Percentiles rank a stretch among this genome's conserved stretches.
phyloP scores from a whole-genome alignment of 306 rosid species.

The Fragaria vesca region DNA sequence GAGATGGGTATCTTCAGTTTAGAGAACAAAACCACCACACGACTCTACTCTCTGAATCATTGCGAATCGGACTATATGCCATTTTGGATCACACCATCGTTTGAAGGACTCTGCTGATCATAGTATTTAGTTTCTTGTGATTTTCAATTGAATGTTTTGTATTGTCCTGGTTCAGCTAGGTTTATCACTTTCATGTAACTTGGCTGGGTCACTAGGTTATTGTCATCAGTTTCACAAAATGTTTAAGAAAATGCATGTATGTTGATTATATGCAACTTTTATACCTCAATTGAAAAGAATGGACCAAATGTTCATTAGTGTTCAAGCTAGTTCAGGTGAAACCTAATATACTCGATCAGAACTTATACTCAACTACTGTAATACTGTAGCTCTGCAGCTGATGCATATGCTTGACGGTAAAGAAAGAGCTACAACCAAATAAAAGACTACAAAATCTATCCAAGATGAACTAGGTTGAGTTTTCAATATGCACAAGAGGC shows the following conservation, averaged over 20 bases:
- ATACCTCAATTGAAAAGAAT: neutral
- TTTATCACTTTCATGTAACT: neutral
- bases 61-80: neutral
- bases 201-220: too few relatives aligned
- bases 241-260: neutral
- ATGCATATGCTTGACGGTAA: neutral
- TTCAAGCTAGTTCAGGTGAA: neutral
- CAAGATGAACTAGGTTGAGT: neutral
- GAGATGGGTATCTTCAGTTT: neutral
- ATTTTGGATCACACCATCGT: neutral
- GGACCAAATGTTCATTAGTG: neutral
- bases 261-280: neutral
- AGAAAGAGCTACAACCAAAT: neutral
- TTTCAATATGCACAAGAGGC: neutral
- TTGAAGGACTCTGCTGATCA: neutral
- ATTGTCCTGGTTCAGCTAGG: neutral
- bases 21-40: neutral
- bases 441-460: neutral
- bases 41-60: neutral
- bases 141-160: neutral
- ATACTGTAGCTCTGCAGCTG: neutral
- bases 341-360: neutral
- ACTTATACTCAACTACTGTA: neutral
- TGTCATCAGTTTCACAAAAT: neutral
- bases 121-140: neutral